Percentiles rank a stretch among this genome's conserved stretches.
These are phyloP conservation scores for Arabidopsis lyrata DNA, from an alignment of 441 rosid species.

Conservation along the genomic window DNA sequence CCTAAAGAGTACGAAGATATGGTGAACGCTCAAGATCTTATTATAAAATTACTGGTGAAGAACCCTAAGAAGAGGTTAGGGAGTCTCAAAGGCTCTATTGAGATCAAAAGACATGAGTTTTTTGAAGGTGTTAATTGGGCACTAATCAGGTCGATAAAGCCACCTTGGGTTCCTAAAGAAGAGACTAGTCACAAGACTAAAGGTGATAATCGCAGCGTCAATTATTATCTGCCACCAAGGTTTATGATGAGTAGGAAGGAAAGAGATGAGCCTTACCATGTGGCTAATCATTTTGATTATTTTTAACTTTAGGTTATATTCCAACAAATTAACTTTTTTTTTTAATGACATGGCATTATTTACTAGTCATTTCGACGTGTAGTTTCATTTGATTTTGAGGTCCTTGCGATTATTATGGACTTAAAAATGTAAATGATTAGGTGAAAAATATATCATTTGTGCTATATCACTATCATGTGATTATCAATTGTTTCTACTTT, in stretches of 20 bases:
- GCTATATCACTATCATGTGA: background rate
- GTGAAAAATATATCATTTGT: conserved; percentile 1
- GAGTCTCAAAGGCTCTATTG: conserved; percentile 59
- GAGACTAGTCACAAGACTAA: conserved; percentile 39
- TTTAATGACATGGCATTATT: background rate
- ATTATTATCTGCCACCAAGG: conserved; percentile 56
- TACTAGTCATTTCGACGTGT: background rate
- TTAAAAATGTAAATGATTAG: conserved; percentile 15
- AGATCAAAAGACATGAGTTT: conserved; percentile 69
- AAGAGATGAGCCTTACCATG: conserved; percentile 77
- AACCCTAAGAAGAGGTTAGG: conserved; percentile 71
- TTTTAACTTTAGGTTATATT: conserved; percentile 55
- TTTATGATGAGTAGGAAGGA: conserved; percentile 71
- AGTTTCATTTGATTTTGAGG: conserved; percentile 18
- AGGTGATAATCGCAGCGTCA: conserved; percentile 30
- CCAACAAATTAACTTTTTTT: conserved; percentile 4
- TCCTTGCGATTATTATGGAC: background rate
- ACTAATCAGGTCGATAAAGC: conserved; percentile 75
- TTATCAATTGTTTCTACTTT: conserved; percentile 3
- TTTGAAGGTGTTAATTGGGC: conserved; percentile 76
- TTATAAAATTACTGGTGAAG: conserved; percentile 56
- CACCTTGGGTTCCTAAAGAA: conserved; percentile 77
- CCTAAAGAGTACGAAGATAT: conserved; percentile 58
- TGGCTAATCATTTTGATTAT: conserved; percentile 77
- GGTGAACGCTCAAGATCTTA: conserved; percentile 67